Evolutionary conservation across 2,329 filamentous ascomycete species (phyloP).

Genomic region (Gyromitra esculenta): DNA sequence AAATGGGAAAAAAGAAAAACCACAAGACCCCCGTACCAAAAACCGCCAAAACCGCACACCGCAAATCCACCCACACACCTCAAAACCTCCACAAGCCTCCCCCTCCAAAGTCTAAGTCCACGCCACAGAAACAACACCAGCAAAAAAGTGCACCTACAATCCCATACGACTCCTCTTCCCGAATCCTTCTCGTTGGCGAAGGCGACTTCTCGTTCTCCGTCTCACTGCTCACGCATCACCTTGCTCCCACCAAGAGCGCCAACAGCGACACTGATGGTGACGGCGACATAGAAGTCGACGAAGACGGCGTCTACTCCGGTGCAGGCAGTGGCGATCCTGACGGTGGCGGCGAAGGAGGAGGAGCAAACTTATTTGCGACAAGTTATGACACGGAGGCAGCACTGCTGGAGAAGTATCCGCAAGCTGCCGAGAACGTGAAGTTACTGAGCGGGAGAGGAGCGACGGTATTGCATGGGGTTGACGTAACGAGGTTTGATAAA

Average conservation of each 20-base stretch:
- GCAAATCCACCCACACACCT: constrained; percentile 20
- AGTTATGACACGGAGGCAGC: constrained; percentile 31
- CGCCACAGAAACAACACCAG: constrained; percentile 2
- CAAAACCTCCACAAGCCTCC: constrained; percentile 35
- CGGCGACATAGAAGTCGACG: constrained; percentile 6
- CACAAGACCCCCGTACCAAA: constrained; percentile 5
- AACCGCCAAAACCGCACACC: constrained; percentile 25
- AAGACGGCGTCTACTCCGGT: constrained; percentile 21
- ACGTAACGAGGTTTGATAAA: constrained; percentile 62
- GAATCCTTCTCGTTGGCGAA: constrained; percentile 80
- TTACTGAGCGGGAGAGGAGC: constrained; percentile 21
- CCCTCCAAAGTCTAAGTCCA: constrained; percentile 12
- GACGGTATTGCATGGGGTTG: constrained; percentile 47
- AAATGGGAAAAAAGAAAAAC: constrained; percentile 49
- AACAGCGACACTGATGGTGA: background rate
- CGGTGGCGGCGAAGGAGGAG: constrained; percentile 58
- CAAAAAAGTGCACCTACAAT: constrained; percentile 59
- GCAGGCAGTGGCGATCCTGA: constrained; percentile 3
- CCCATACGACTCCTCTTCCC: constrained; percentile 73
- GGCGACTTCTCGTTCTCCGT: constrained; percentile 82
- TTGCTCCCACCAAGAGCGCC: background rate
- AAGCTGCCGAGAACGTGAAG: constrained; percentile 30
- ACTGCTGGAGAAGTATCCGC: constrained; percentile 37
- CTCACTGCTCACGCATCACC: constrained; percentile 63
- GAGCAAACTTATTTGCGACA: constrained; percentile 20